These are phyloP conservation scores for Phyllachora maydis DNA, from an alignment of 2,329 filamentous ascomycete species.

Conservation along the genomic window DNA sequence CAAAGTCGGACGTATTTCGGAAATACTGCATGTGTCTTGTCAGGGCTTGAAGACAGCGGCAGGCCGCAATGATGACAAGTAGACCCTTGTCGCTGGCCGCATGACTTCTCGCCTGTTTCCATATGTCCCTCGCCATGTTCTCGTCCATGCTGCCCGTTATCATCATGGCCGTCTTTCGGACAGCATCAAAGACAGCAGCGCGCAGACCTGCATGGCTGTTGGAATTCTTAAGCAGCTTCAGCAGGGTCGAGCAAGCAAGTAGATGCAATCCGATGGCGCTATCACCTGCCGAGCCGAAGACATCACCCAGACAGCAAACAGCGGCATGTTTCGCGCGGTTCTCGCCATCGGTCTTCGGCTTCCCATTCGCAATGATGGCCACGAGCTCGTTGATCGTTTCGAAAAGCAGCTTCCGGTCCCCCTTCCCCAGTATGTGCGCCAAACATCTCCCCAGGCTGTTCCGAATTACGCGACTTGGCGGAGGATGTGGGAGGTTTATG, in stretches of 20 bases:
- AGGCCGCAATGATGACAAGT: constrained; percentile 60
- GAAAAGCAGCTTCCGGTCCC: constrained; percentile 79
- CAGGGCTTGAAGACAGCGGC: constrained; percentile 57
- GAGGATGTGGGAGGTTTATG: constrained; percentile 60
- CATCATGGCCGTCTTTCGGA: constrained; percentile 59
- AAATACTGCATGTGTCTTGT: constrained; percentile 60
- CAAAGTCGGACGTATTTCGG: constrained; percentile 74
- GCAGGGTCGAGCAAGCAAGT: constrained; percentile 46
- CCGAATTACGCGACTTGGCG: constrained; percentile 72
- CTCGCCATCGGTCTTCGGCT: constrained; percentile 57
- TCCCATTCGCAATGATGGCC: constrained; percentile 49
- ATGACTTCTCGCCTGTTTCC: constrained; percentile 72
- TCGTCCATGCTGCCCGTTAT: constrained; percentile 68
- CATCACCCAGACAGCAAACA: constrained; percentile 65
- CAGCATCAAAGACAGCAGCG: constrained; percentile 52
- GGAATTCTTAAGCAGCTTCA: constrained; percentile 65
- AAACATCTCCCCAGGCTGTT: constrained; percentile 78
- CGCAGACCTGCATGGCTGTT: constrained; percentile 66
- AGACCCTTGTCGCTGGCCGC: constrained; percentile 64
- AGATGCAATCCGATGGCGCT: constrained; percentile 73
- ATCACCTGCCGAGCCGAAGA: constrained; percentile 84
- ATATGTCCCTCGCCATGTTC: constrained; percentile 65
- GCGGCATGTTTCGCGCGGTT: constrained; percentile 69
- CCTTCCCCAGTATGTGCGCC: constrained; percentile 60
- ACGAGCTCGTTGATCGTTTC: constrained; percentile 86